These are phyloP conservation scores for Circinella umbellata DNA, from an alignment of 371 early-diverging fungal species.

Conservation along the genomic window DNA sequence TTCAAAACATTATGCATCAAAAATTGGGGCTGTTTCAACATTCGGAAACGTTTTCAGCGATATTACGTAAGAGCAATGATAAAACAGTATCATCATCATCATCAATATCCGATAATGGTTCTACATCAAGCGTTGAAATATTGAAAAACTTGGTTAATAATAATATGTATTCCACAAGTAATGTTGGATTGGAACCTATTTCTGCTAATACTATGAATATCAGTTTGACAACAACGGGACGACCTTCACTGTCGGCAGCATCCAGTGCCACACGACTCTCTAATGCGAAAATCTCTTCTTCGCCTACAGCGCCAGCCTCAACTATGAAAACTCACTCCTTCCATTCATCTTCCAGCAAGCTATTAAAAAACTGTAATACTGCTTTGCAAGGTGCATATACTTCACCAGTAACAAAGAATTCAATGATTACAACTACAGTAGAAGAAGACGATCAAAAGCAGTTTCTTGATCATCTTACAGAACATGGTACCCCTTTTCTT, in stretches of 20 bases:
- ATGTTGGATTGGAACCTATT: neutral
- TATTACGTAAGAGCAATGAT: neutral
- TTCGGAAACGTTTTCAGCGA: slow-evolving; percentile 20
- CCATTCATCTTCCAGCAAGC: slow-evolving; percentile 4
- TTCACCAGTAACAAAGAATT: slow-evolving; percentile 21
- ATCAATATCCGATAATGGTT: neutral
- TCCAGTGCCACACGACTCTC: neutral
- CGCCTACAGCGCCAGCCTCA: neutral
- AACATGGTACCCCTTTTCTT: slow-evolving; percentile 66
- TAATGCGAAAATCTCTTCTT: neutral
- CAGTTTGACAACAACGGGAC: neutral
- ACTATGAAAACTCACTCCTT: neutral
- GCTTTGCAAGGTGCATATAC: slow-evolving; percentile 57
- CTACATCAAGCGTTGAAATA: neutral
- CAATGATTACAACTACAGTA: slow-evolving; percentile 19
- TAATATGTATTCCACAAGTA: neutral
- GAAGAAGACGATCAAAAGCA: slow-evolving; percentile 11
- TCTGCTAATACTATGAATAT: no score
- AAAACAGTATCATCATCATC: neutral
- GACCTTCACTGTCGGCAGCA: neutral
- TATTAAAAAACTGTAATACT: slow-evolving; percentile 37
- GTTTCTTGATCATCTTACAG: slow-evolving; percentile 49
- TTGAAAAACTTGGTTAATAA: neutral
- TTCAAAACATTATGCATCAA: slow-evolving; percentile 63
- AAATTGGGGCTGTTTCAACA: slow-evolving; percentile 76